phyloP scores from a whole-genome alignment of 164 flowering plant genomes.

The Paratinospora sagittata region DNA sequence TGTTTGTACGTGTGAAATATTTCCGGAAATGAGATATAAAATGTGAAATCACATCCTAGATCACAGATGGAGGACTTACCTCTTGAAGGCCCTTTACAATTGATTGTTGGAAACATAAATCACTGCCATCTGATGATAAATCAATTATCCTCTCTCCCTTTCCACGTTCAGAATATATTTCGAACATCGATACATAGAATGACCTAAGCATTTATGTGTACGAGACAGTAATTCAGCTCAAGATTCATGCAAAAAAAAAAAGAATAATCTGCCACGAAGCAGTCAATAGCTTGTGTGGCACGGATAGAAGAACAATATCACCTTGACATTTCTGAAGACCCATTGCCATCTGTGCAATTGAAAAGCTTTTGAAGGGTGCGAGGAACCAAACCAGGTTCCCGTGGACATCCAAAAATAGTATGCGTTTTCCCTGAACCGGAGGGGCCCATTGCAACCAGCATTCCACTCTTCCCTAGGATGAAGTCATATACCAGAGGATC shows the following conservation, averaged over 20 bases:
- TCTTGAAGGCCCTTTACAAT: slow-evolving; percentile 62
- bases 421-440: slow-evolving; percentile 95
- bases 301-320: slow-evolving; percentile 6
- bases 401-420: slow-evolving; percentile 65
- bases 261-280: no score
- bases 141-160: slow-evolving; percentile 67
- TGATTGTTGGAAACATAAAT: slow-evolving; percentile 49
- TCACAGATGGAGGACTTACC: slow-evolving; percentile 34
- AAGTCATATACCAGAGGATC: slow-evolving; percentile 73
- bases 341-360: slow-evolving; percentile 9
- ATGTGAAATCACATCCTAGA: not conserved
- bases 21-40: not conserved
- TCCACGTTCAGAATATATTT: slow-evolving; percentile 69
- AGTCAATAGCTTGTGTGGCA: not conserved
- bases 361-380: slow-evolving; percentile 54
- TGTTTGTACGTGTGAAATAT: no score
- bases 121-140: slow-evolving; percentile 47
- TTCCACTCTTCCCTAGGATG: slow-evolving; percentile 63
- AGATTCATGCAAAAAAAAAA: not conserved
- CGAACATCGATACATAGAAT: slow-evolving; percentile 67
- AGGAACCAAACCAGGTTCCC: slow-evolving; percentile 79
- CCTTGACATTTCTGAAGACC: slow-evolving; percentile 26
- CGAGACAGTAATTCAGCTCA: not conserved
- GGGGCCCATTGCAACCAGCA: slow-evolving; percentile 83
- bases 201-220: slow-evolving; percentile 34